Conservation (phyloP, 208 protist genomes). For the Leishmania braziliensis region DNA sequence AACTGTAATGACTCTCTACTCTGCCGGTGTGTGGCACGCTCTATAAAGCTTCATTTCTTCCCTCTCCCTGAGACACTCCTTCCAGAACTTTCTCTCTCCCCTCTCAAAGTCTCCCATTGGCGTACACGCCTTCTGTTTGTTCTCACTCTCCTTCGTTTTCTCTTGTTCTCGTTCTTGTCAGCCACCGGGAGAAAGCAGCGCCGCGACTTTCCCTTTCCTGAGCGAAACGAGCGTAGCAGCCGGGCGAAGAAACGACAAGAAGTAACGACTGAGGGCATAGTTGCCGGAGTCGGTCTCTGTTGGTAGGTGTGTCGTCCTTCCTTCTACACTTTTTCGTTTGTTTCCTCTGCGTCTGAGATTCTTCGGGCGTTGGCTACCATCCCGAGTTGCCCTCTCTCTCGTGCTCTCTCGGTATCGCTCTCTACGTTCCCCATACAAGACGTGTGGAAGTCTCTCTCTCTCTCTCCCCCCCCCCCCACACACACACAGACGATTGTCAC, state of each 20-base stretch:
- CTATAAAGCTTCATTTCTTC: background rate
- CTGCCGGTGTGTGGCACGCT: background rate
- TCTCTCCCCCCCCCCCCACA: background rate
- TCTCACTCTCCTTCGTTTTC: background rate
- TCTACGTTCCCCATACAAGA: background rate
- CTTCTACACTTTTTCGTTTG: background rate
- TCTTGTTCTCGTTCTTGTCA: background rate
- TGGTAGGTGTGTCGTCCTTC: background rate
- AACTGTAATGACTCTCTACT: background rate
- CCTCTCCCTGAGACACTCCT: background rate
- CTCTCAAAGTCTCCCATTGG: too few species aligned
- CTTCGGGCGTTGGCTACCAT: too few species aligned
- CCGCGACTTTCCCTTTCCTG: too few species aligned
- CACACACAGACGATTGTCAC: background rate
- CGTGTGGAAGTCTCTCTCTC: background rate
- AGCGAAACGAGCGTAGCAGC: too few species aligned
- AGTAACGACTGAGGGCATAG: too few species aligned
- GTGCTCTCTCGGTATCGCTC: background rate
- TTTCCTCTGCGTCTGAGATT: background rate
- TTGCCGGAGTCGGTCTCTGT: background rate
- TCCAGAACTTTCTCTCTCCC: too few species aligned
- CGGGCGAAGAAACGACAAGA: too few species aligned
- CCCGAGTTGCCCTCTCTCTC: background rate
- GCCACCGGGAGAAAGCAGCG: too few species aligned
- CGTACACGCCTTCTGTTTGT: background rate